Conservation (phyloP, 345 rosid genomes). For the Ricinus communis region DNA sequence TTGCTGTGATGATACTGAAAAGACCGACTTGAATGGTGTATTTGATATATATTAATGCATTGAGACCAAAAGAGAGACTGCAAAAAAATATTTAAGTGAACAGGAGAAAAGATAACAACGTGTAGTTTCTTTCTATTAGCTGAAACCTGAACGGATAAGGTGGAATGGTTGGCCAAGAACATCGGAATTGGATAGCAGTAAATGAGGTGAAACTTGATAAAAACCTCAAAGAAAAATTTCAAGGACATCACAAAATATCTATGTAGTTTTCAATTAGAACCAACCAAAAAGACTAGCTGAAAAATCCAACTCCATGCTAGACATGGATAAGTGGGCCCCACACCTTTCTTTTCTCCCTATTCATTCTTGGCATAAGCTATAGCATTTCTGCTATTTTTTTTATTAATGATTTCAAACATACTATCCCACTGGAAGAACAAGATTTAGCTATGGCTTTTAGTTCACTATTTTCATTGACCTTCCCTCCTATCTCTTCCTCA, state of each 20-base stretch:
- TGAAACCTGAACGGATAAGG: slow-evolving; percentile 34
- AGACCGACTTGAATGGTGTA: too few species aligned
- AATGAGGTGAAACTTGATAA: not conserved
- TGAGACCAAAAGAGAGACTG: too few species aligned
- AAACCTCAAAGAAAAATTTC: not conserved
- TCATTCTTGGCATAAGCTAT: not conserved
- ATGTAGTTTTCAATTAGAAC: slow-evolving; percentile 14
- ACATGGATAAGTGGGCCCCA: slow-evolving; percentile 22
- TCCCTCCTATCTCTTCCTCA: slow-evolving; percentile 24
- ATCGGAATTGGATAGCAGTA: not conserved
- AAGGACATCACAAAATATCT: slow-evolving; percentile 24
- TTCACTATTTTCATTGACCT: slow-evolving; percentile 36
- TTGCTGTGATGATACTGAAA: too few species aligned
- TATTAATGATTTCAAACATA: too few species aligned
- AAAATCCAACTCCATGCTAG: slow-evolving; percentile 22
- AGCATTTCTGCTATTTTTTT: too few species aligned
- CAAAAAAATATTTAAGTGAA: too few species aligned
- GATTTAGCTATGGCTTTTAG: slow-evolving; percentile 39
- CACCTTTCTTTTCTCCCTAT: not conserved
- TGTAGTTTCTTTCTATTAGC: not conserved
- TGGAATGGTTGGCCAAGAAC: slow-evolving; percentile 13
- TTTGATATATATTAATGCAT: too few species aligned
- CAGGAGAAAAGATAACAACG: too few species aligned
- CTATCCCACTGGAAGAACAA: too few species aligned
- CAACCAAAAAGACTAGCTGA: slow-evolving; percentile 22